Percentiles rank a stretch among this genome's conserved stretches.
Conservation (phyloP, 169 alveolate species). For the Plasmodium gonderi region DNA sequence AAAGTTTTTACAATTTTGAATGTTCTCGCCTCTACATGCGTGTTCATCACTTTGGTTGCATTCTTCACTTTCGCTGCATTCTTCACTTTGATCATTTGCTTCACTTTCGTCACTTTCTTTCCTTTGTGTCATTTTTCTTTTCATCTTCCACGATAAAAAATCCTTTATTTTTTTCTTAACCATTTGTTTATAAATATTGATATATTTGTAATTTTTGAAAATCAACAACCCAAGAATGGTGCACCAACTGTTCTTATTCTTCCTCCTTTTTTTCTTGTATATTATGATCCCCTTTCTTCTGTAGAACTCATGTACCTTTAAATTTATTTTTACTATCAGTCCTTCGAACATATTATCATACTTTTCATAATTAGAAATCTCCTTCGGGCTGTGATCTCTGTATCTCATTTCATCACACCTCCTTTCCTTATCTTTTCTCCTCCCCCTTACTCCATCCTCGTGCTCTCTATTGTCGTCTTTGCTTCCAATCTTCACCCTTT, state of each 20-base stretch:
- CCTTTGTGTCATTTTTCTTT: background rate
- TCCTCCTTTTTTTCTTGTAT: background rate
- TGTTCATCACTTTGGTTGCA: background rate
- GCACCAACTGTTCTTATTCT: background rate
- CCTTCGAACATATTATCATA: slow-evolving; percentile 39
- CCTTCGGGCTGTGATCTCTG: background rate
- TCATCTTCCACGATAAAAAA: background rate
- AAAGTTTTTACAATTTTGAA: background rate
- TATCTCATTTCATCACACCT: background rate
- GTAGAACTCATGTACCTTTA: slow-evolving; percentile 46
- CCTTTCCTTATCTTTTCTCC: background rate
- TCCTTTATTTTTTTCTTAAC: slow-evolving; percentile 25
- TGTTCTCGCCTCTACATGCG: background rate
- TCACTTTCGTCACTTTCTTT: background rate
- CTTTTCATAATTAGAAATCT: too few relatives aligned
- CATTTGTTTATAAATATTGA: slow-evolving; percentile 11
- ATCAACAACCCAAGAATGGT: slow-evolving; percentile 29
- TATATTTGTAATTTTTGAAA: slow-evolving; percentile 9
- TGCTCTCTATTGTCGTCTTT: background rate
- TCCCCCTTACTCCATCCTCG: background rate
- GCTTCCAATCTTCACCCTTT: too few relatives aligned
- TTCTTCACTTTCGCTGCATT: background rate
- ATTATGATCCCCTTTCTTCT: slow-evolving; percentile 25
- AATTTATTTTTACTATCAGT: slow-evolving; percentile 50
- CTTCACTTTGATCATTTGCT: background rate